A percentile compares a stretch with the other conserved stretches of the same genome.
phyloP scores from a whole-genome alignment of 306 rosid species.

The Cicer bijugum region DNA sequence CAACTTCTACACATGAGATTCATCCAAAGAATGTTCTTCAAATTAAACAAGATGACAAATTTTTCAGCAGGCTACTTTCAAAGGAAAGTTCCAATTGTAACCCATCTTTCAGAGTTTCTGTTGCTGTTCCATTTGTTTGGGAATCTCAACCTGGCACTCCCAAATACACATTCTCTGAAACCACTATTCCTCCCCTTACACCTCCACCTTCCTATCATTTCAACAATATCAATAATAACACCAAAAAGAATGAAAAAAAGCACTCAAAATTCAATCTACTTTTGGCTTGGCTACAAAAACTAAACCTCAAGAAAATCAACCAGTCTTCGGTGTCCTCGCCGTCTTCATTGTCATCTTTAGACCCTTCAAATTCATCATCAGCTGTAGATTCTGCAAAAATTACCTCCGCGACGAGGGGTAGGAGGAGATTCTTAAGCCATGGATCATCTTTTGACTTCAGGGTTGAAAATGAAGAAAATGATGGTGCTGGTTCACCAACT shows the following conservation, averaged over 20 bases:
- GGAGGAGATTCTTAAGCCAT: slow-evolving; percentile 47
- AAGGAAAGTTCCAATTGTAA: slow-evolving; percentile 69
- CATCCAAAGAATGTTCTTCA: slow-evolving; percentile 51
- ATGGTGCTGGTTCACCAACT: slow-evolving; percentile 49
- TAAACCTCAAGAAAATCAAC: slow-evolving; percentile 48
- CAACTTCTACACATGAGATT: slow-evolving; percentile 44
- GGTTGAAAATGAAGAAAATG: slow-evolving; percentile 42
- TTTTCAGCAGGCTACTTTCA: slow-evolving; percentile 67
- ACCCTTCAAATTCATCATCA: slow-evolving; percentile 34
- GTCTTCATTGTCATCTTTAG: neutral
- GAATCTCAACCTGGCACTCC: slow-evolving; percentile 94
- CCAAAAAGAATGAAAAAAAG: slow-evolving; percentile 44
- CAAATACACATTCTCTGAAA: slow-evolving; percentile 53
- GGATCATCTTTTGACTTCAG: slow-evolving; percentile 57
- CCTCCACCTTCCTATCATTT: slow-evolving; percentile 80
- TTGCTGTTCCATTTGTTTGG: slow-evolving; percentile 77
- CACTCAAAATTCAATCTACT: slow-evolving; percentile 54
- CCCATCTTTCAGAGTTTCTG: slow-evolving; percentile 67
- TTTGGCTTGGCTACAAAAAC: slow-evolving; percentile 46
- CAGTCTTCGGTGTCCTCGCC: slow-evolving; percentile 23
- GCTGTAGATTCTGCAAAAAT: slow-evolving; percentile 42
- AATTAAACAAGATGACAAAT: slow-evolving; percentile 64
- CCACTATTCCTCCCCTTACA: slow-evolving; percentile 71
- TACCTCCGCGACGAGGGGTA: slow-evolving; percentile 12
- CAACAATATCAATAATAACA: slow-evolving; percentile 5